Conservation (phyloP, 495 filamentous ascomycete genomes). For the Neurospora cerealis region DNA sequence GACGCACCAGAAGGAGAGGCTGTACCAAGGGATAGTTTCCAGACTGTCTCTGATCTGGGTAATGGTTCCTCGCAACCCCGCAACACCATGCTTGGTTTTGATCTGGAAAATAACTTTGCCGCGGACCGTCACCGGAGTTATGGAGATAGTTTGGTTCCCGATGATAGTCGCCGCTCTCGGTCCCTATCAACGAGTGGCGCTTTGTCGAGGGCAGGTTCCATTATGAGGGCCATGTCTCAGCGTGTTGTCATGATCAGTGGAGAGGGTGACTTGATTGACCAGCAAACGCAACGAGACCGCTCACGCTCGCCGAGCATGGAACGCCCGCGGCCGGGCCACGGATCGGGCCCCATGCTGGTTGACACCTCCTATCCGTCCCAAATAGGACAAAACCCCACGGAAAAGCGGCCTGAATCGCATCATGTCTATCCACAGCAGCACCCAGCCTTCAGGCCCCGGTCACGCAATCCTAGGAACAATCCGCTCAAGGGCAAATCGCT, state of each 20-base stretch:
- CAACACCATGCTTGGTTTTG: slow-evolving; percentile 37
- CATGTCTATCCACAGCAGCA: slow-evolving; percentile 17
- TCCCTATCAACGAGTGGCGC: slow-evolving; percentile 50
- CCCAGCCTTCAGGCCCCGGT: slow-evolving; percentile 17
- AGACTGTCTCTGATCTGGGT: slow-evolving; percentile 44
- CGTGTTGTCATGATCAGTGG: slow-evolving; percentile 96
- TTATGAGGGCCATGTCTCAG: slow-evolving; percentile 94
- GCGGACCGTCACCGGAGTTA: slow-evolving; percentile 35
- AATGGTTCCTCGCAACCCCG: slow-evolving; percentile 28
- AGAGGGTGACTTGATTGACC: slow-evolving; percentile 64
- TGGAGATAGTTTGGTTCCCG: slow-evolving; percentile 37
- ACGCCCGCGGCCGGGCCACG: slow-evolving; percentile 22
- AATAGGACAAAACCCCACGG: slow-evolving; percentile 31
- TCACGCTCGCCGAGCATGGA: slow-evolving; percentile 38
- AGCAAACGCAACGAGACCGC: slow-evolving; percentile 59
- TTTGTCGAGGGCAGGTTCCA: slow-evolving; percentile 71
- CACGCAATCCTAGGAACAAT: slow-evolving; percentile 50
- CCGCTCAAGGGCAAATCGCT: slow-evolving; percentile 83
- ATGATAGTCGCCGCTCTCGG: slow-evolving; percentile 43
- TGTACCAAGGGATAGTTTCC: slow-evolving; percentile 53
- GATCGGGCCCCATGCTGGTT: slow-evolving; percentile 42
- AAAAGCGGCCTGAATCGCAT: slow-evolving; percentile 34
- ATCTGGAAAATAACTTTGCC: slow-evolving; percentile 40
- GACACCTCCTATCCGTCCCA: slow-evolving; percentile 40
- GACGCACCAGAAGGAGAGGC: slow-evolving; percentile 38